phyloP scores from a whole-genome alignment of 495 filamentous ascomycete species.

The Diplogelasinospora grovesii region DNA sequence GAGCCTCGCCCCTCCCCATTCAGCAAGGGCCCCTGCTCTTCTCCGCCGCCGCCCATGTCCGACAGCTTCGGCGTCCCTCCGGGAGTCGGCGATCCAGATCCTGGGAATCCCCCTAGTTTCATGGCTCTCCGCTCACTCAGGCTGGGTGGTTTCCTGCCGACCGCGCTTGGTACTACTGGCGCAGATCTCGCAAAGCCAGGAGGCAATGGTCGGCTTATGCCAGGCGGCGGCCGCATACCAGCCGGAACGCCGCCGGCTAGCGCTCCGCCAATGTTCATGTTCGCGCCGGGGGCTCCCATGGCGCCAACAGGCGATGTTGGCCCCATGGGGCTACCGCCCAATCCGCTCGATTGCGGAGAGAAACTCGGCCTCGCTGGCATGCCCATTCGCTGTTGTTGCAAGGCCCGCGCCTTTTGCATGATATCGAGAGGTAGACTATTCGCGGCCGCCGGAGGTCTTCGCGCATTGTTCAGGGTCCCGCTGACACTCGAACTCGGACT shows the following conservation, averaged over 20 bases:
- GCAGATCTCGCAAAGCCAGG: conserved; percentile 43
- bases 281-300: conserved; percentile 7
- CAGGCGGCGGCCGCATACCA: conserved; percentile 35
- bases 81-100: conserved; percentile 18
- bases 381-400: conserved; percentile 30
- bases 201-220: conserved; percentile 32
- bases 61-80: conserved; percentile 24
- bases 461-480: conserved; percentile 65
- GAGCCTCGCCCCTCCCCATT: conserved; percentile 47
- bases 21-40: conserved; percentile 15
- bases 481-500: conserved; percentile 71
- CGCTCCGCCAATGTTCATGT: conserved; percentile 3
- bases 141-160: conserved; percentile 20
- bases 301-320: conserved; percentile 8
- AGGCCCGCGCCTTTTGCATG: conserved; percentile 68
- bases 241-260: conserved; percentile 30
- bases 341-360: conserved; percentile 1
- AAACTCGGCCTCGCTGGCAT: conserved; percentile 18
- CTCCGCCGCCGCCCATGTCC: conserved; percentile 19
- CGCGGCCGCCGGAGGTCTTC: conserved; percentile 29
- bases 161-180: conserved; percentile 31
- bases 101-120: conserved; percentile 34
- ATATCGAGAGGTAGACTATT: conserved; percentile 69
- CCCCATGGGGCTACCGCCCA: conserved; percentile 2
- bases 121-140: conserved; percentile 34